A percentile compares a stretch with the other conserved stretches of the same genome.
phyloP scores from a whole-genome alignment of 768 basidiomycete species.

The Serendipita sp. region DNA sequence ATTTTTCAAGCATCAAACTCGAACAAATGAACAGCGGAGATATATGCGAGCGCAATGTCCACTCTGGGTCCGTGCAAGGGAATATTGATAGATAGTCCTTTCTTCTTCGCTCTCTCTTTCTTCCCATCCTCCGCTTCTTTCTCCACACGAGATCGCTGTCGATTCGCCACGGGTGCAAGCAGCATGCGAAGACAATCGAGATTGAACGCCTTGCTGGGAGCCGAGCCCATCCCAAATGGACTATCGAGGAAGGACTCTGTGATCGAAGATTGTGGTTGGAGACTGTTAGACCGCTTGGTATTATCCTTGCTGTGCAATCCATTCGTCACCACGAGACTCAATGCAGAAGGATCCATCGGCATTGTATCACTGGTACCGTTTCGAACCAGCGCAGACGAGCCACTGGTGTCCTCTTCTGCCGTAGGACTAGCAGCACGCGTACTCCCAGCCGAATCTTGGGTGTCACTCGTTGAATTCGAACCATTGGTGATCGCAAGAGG shows the following conservation, averaged over 20 bases:
- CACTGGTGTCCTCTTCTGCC: not conserved
- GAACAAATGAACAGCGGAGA: constrained; percentile 63
- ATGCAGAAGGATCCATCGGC: not conserved
- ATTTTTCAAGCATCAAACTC: constrained; percentile 44
- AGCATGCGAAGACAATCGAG: constrained; percentile 60
- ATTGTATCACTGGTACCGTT: not conserved
- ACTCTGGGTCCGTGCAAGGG: constrained; percentile 78
- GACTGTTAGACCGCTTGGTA: not conserved
- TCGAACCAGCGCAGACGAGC: not conserved
- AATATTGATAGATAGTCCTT: constrained; percentile 55
- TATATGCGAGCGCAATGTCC: constrained; percentile 72
- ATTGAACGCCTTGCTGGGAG: not conserved
- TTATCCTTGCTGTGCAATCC: not conserved
- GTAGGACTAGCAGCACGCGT: not conserved
- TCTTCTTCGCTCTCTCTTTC: constrained; percentile 20
- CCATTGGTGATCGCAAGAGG: not conserved
- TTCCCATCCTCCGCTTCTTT: constrained; percentile 36
- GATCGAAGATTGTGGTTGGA: not conserved
- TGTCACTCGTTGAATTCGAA: not conserved
- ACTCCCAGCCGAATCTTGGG: not conserved
- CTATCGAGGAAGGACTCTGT: not conserved
- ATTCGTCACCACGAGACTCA: not conserved
- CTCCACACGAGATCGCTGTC: constrained; percentile 44
- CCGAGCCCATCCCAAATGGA: not conserved
- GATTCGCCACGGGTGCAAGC: constrained; percentile 50